Evolutionary conservation across 768 basidiomycete genomes (phyloP).

Genomic region (Termitomyces sp.): DNA sequence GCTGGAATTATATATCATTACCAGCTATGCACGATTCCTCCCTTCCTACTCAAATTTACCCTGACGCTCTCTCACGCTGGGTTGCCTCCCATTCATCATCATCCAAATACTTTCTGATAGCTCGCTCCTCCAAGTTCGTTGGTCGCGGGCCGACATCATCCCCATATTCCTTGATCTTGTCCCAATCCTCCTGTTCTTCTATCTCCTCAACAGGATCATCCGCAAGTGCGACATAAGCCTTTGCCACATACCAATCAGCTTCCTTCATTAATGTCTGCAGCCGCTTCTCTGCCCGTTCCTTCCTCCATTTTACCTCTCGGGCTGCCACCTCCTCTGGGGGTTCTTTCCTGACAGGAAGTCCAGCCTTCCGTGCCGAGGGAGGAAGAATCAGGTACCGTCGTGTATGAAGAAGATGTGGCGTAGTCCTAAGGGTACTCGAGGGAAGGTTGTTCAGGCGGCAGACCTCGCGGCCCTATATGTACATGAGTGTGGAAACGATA

Average conservation of each 20-base stretch:
- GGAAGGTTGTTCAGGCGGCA: slow-evolving; percentile 69
- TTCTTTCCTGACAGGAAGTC: slow-evolving; percentile 18
- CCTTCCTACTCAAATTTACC: slow-evolving; percentile 7
- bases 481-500: not conserved
- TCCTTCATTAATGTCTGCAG: slow-evolving; percentile 69
- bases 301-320: slow-evolving; percentile 39
- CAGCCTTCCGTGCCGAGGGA: slow-evolving; percentile 30
- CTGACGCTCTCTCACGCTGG: slow-evolving; percentile 5
- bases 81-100: slow-evolving; percentile 67
- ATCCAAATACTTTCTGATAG: slow-evolving; percentile 59
- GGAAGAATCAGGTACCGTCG: slow-evolving; percentile 57
- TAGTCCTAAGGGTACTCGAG: slow-evolving; percentile 59
- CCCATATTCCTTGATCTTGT: slow-evolving; percentile 16
- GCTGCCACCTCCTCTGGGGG: slow-evolving; percentile 28
- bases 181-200: slow-evolving; percentile 30
- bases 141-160: not conserved
- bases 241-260: slow-evolving; percentile 61
- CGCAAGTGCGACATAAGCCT: slow-evolving; percentile 68
- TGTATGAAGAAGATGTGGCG: slow-evolving; percentile 73
- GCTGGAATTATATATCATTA: not conserved
- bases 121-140: slow-evolving; percentile 41
- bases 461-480: slow-evolving; percentile 48
- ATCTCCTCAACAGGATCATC: slow-evolving; percentile 36
- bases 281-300: slow-evolving; percentile 56
- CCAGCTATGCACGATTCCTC: not conserved